Base-by-base conservation (phyloP, 371 early-diverging fungal species). In the Lichtheimia corymbifera region DNA sequence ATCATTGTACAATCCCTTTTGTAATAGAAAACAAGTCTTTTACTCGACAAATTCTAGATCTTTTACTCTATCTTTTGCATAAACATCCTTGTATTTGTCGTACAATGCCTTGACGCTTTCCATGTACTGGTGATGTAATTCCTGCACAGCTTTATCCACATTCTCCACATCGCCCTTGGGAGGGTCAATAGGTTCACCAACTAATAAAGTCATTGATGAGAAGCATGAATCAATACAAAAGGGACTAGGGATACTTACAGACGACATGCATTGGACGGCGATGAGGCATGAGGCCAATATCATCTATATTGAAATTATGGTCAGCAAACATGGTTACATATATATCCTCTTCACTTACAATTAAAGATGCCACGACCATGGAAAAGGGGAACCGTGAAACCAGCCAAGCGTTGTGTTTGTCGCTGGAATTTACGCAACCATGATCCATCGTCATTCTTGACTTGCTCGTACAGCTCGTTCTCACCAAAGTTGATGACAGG, bases 401-500 rank as follows among this genome's bases (percentile, higher is more conserved):
- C 89, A 51, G 79, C 73, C 5, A 70, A 60, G 0, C 73, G 67
- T 69, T 89, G 83, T 40, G 86, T 42, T 58, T 74, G 67, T 22
- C 75, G 73, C 62, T 90, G 90, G 28, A 85, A 52, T 20, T 62
- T 43, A 18, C 82, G 74, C 14, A 87, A 50, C 62, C 66, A 60
- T 7, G 88, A 80, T 6, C 75, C 79, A 43, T 63, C 57, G 13
- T 74, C 71, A 56, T 76, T 83, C 52, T 71, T 69, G 15, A 87
- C 74, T 45, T 87, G 84, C 43, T 80, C 77, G 65, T 82, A 91
- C 12, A 91, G 64, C n/a, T 91, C 87, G 64, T 91, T 91, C 63
- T 93, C 93, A 20, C 93, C 93, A 78, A 93, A 91, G 13, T 76
- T 75, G 56, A 87, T 71, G 0, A 84, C 81, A 0, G 93, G 93